phyloP scores from a whole-genome alignment of 148 eudicot genomes.

The Nepenthes gracilis region DNA sequence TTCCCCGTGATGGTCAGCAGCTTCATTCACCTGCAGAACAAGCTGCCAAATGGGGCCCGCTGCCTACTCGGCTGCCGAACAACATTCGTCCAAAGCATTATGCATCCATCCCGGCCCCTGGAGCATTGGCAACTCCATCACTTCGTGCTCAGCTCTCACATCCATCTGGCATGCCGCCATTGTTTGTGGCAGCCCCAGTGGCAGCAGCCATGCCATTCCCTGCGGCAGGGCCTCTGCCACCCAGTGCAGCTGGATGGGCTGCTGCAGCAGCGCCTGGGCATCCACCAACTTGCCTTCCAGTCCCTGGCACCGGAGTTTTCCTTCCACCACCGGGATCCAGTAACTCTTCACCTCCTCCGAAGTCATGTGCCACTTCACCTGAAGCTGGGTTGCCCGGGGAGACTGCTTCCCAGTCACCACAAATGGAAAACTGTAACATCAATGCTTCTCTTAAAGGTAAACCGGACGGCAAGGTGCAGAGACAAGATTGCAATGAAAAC shows the following conservation, averaged over 20 bases:
- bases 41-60: slow-evolving; percentile 34
- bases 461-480: not conserved
- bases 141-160: slow-evolving; percentile 21
- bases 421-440: not conserved
- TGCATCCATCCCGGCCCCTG: slow-evolving; percentile 22
- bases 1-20: slow-evolving; percentile 11
- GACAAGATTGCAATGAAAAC: slow-evolving; percentile 4
- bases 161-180: slow-evolving; percentile 18
- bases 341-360: slow-evolving; percentile 11
- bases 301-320: slow-evolving; percentile 66
- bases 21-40: slow-evolving; percentile 16
- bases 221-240: slow-evolving; percentile 31
- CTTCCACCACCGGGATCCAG: slow-evolving; percentile 46
- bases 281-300: slow-evolving; percentile 29
- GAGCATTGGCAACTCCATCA: slow-evolving; percentile 26
- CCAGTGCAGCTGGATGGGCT: slow-evolving; percentile 28
- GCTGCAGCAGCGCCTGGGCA: slow-evolving; percentile 22
- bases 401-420: not conserved
- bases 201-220: slow-evolving; percentile 28
- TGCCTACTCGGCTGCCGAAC: slow-evolving; percentile 25
- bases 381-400: not conserved
- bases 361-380: not conserved
- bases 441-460: not conserved
- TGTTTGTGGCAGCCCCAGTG: slow-evolving; percentile 27
- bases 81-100: slow-evolving; percentile 41